phyloP scores from a whole-genome alignment of 441 rosid species.

The Eutrema salsugineum region DNA sequence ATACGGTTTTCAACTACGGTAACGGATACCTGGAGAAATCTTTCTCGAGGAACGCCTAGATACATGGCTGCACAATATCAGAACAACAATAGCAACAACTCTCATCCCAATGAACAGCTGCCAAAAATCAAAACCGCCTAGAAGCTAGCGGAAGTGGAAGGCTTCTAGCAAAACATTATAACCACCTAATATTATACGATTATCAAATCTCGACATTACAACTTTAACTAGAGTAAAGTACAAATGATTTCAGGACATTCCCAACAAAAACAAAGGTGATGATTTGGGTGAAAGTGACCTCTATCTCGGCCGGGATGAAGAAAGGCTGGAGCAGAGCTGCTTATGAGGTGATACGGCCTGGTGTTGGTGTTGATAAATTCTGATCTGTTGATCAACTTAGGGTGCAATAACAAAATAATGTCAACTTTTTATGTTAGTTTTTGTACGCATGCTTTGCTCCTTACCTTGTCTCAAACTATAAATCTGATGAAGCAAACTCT shows the following conservation, averaged over 20 bases:
- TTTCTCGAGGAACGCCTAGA: no score
- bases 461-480: neutral
- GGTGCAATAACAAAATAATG: neutral
- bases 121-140: no score
- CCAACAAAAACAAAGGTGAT: conserved; percentile 87
- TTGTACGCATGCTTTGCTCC: neutral
- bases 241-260: no score
- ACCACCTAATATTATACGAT: no score
- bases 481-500: conserved; percentile 4
- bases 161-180: no score
- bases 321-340: conserved; percentile 65
- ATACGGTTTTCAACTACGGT: conserved; percentile 63
- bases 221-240: no score
- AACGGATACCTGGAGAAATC: conserved; percentile 77
- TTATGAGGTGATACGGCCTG: conserved; percentile 76
- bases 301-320: conserved; percentile 70
- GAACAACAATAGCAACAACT: no score
- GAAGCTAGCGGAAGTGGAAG: conserved; percentile 74
- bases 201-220: no score
- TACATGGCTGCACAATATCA: no score
- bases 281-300: conserved; percentile 83
- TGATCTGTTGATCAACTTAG: conserved; percentile 24
- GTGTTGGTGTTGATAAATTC: conserved; percentile 72
- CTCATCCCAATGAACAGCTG: no score
- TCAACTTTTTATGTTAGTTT: neutral